These are phyloP conservation scores for Musa balbisiana DNA, from an alignment of 202 grass and related monocot species.

Conservation along the genomic window DNA sequence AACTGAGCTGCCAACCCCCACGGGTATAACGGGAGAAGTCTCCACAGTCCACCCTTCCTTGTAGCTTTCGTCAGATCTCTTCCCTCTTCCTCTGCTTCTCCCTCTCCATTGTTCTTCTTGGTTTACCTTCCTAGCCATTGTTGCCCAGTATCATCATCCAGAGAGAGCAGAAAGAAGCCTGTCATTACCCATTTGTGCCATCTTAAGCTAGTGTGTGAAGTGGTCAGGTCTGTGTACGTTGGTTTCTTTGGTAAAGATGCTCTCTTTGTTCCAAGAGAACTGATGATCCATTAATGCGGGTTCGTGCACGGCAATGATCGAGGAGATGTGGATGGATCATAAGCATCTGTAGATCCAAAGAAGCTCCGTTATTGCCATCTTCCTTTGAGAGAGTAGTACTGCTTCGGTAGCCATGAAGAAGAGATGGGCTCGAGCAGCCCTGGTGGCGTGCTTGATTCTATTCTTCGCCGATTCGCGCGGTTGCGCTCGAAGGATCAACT, in stretches of 20 bases:
- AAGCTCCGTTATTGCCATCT: slow-evolving; percentile 43
- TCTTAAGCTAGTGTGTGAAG: neutral
- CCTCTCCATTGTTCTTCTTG: neutral
- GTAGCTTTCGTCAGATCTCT: too few species aligned
- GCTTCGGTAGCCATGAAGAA: slow-evolving; percentile 27
- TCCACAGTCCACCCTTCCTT: neutral
- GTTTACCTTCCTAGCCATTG: too few species aligned
- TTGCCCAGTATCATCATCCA: too few species aligned
- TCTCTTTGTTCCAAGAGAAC: neutral
- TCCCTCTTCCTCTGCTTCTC: neutral
- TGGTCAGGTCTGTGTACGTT: neutral
- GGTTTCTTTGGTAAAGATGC: neutral
- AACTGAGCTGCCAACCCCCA: slow-evolving; percentile 2
- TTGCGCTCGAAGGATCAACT: slow-evolving; percentile 25
- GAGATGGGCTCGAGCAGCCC: slow-evolving; percentile 40
- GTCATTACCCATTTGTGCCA: neutral
- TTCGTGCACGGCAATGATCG: slow-evolving; percentile 40
- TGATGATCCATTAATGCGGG: slow-evolving; percentile 70
- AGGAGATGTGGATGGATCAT: slow-evolving; percentile 30
- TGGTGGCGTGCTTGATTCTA: slow-evolving; percentile 48
- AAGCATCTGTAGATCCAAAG: slow-evolving; percentile 19
- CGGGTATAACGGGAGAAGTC: neutral
- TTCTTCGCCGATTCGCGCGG: slow-evolving; percentile 31
- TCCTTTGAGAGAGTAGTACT: slow-evolving; percentile 27
- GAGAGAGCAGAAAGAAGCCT: neutral